phyloP scores from a whole-genome alignment of 2,329 filamentous ascomycete genomes.

The Davidsoniella eucalypti region DNA sequence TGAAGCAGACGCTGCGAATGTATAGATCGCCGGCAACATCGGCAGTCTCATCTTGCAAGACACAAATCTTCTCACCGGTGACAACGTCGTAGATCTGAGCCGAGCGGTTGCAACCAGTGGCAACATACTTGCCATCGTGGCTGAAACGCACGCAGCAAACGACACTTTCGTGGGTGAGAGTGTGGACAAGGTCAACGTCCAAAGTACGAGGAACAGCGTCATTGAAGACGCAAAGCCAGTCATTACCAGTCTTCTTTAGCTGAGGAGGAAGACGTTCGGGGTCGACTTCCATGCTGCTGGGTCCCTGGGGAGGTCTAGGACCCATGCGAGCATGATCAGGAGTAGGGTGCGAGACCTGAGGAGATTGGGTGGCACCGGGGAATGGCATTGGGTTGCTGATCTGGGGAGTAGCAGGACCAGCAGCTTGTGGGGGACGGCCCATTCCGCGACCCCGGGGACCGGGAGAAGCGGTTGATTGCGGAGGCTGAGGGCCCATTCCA shows the following conservation, averaged over 20 bases:
- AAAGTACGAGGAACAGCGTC: slow-evolving; percentile 74
- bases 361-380: slow-evolving; percentile 65
- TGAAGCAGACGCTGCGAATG: slow-evolving; percentile 97
- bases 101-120: slow-evolving; percentile 93
- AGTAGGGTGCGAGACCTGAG: slow-evolving; percentile 74
- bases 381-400: slow-evolving; percentile 80
- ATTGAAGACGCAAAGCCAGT: slow-evolving; percentile 98
- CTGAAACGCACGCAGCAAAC: slow-evolving; percentile 98
- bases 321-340: slow-evolving; percentile 44
- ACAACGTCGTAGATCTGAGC: slow-evolving; percentile 97
- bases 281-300: slow-evolving; percentile 50
- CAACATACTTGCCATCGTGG: slow-evolving; percentile 84
- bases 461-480: slow-evolving; percentile 71
- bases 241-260: slow-evolving; percentile 73
- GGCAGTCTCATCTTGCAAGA: slow-evolving; percentile 75
- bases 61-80: slow-evolving; percentile 72
- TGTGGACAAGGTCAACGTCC: slow-evolving; percentile 89
- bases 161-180: slow-evolving; percentile 82
- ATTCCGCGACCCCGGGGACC: slow-evolving; percentile 54
- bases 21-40: slow-evolving; percentile 86
- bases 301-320: slow-evolving; percentile 20
- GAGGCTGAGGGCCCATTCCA: slow-evolving; percentile 68
- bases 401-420: slow-evolving; percentile 69
- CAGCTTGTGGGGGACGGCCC: slow-evolving; percentile 44
- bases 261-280: slow-evolving; percentile 69